phyloP scores from a whole-genome alignment of 345 rosid species.

The Euclidium syriacum region DNA sequence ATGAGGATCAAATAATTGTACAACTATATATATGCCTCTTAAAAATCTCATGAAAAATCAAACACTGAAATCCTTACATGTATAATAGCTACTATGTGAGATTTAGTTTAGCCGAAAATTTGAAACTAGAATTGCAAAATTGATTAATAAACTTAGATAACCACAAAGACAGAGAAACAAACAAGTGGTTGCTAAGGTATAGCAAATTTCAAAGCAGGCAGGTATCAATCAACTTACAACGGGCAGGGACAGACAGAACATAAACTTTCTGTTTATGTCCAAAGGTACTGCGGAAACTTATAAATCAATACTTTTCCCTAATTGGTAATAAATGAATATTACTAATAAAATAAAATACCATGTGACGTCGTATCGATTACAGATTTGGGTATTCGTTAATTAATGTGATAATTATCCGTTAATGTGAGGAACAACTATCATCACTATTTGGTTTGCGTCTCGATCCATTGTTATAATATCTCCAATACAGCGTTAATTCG shows the following conservation, averaged over 20 bases:
- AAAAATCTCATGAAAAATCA: not conserved
- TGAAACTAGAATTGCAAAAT: not conserved
- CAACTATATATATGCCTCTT: too few relatives aligned
- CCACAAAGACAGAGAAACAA: constrained; percentile 10
- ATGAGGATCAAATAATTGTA: too few relatives aligned
- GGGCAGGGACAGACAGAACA: constrained; percentile 13
- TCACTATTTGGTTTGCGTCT: too few relatives aligned
- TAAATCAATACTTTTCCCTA: not conserved
- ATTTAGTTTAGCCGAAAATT: not conserved
- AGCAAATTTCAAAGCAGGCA: constrained; percentile 16
- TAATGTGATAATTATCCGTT: too few relatives aligned
- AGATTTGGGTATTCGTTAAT: too few relatives aligned
- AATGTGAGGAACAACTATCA: too few relatives aligned
- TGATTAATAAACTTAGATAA: not conserved
- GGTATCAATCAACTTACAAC: constrained; percentile 29
- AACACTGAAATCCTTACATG: not conserved
- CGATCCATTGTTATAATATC: too few relatives aligned
- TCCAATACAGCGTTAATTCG: too few relatives aligned
- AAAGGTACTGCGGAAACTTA: constrained; percentile 29
- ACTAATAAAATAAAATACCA: not conserved
- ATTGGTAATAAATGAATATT: constrained; percentile 3
- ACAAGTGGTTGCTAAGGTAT: constrained; percentile 12
- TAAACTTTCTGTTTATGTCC: constrained; percentile 19
- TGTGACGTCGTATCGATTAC: constrained; percentile 9
- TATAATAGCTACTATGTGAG: not conserved